Evolutionary conservation across 2,329 filamentous ascomycete species (phyloP).

Genomic region (Exophiala bonariae): DNA sequence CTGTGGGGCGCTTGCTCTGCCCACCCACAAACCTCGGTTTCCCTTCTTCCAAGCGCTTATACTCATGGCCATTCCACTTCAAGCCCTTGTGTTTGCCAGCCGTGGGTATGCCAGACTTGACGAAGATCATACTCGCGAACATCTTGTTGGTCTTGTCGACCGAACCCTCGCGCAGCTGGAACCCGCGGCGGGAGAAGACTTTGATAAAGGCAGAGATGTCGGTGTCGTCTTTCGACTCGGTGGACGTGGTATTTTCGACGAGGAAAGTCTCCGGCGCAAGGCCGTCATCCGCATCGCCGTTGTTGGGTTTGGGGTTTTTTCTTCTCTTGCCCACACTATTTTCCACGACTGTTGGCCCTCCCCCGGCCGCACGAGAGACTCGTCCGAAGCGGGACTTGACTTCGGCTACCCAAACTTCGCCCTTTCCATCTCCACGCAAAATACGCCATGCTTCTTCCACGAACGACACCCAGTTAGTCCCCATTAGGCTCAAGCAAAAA

Average conservation of each 20-base stretch:
- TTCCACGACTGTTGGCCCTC: conserved; percentile 49
- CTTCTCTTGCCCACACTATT: conserved; percentile 70
- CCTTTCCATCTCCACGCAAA: conserved; percentile 75
- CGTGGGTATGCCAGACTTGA: conserved; percentile 74
- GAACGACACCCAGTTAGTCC: conserved; percentile 97
- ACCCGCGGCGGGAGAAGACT: conserved; percentile 76
- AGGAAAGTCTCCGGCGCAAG: conserved; percentile 61
- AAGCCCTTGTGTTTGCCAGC: conserved; percentile 69
- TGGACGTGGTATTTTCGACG: conserved; percentile 48
- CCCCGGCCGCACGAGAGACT: conserved; percentile 41
- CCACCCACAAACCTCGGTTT: conserved; percentile 27
- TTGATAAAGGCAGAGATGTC: conserved; percentile 86
- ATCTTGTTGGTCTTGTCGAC: conserved; percentile 91
- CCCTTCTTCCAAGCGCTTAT: conserved; percentile 33
- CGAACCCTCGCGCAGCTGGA: conserved; percentile 72
- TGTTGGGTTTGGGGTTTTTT: conserved; percentile 37
- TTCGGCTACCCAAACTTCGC: conserved; percentile 95
- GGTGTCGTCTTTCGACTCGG: conserved; percentile 64
- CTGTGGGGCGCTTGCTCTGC: conserved; percentile 59
- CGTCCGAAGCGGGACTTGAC: conserved; percentile 89
- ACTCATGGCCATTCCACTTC: conserved; percentile 36
- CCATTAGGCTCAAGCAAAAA: conserved; percentile 97
- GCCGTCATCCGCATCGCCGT: conserved; percentile 51
- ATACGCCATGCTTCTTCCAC: conserved; percentile 93
- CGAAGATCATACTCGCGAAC: conserved; percentile 97